phyloP scores from a whole-genome alignment of 345 rosid genomes.

The Durio zibethinus region DNA sequence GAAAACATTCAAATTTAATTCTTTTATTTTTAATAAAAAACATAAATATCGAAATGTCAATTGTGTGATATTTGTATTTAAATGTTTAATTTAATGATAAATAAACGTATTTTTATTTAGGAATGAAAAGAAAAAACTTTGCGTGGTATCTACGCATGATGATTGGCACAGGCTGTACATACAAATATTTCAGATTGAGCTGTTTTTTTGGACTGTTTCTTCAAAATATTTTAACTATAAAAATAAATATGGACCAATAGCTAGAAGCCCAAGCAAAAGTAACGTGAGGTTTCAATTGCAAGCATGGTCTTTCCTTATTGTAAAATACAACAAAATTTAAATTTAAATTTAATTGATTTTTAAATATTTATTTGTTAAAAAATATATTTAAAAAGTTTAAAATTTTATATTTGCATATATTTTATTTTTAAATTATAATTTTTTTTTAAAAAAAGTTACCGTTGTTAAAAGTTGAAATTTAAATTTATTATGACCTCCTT shows the following conservation, averaged over 20 bases:
- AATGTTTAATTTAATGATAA: neutral
- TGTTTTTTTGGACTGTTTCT: neutral
- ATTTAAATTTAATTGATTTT: too few species aligned
- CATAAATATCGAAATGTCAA: neutral
- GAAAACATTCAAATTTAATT: too few species aligned
- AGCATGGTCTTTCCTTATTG: too few species aligned
- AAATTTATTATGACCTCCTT: too few species aligned
- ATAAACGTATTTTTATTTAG: neutral
- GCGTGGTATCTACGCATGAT: neutral
- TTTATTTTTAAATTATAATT: too few species aligned
- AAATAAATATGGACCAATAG: neutral
- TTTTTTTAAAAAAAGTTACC: too few species aligned
- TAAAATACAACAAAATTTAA: too few species aligned
- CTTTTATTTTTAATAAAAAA: neutral
- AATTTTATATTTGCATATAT: too few species aligned
- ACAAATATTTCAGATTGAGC: neutral
- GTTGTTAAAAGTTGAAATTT: too few species aligned
- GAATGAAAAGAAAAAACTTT: neutral
- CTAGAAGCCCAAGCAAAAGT: neutral
- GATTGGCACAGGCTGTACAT: neutral
- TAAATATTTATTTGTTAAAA: too few species aligned
- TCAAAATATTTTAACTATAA: neutral
- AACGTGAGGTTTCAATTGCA: neutral
- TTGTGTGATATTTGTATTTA: too few species aligned
- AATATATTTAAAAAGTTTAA: too few species aligned